phyloP scores from a whole-genome alignment of 768 basidiomycete genomes.

The Chalciporus chontae region DNA sequence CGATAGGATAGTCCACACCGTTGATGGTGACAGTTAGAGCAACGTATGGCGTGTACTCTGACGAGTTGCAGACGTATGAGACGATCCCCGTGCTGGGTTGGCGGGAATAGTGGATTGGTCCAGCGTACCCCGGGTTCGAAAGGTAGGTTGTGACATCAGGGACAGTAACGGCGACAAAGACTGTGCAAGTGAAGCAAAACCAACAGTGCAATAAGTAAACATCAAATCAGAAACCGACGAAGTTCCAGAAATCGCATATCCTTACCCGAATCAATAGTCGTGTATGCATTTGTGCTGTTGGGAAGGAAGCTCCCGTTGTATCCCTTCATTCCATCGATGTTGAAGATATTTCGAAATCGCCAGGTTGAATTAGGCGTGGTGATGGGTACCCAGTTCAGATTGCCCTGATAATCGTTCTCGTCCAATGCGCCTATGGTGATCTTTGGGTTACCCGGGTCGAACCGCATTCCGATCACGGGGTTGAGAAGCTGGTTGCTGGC shows the following conservation, averaged over 20 bases:
- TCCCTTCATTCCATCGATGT: slow-evolving; percentile 16
- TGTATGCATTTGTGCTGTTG: slow-evolving; percentile 4
- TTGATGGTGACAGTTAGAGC: slow-evolving; percentile 23
- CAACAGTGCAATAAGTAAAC: neutral
- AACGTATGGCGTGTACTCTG: slow-evolving; percentile 10
- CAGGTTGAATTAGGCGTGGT: slow-evolving; percentile 13
- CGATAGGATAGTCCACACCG: slow-evolving; percentile 24
- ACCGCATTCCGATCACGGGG: slow-evolving; percentile 19
- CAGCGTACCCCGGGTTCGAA: slow-evolving; percentile 5
- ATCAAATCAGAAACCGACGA: neutral
- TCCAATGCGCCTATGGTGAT: slow-evolving; percentile 27
- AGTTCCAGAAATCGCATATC: neutral
- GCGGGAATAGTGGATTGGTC: slow-evolving; percentile 12
- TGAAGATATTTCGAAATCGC: slow-evolving; percentile 5
- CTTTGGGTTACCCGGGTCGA: slow-evolving; percentile 24
- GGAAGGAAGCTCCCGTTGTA: slow-evolving; percentile 18
- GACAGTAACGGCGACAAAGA: slow-evolving; percentile 4
- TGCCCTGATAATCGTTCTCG: slow-evolving; percentile 18
- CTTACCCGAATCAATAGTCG: slow-evolving; percentile 11
- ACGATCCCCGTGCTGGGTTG: neutral
- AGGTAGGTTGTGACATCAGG: slow-evolving; percentile 9
- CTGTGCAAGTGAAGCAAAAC: neutral
- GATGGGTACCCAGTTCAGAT: slow-evolving; percentile 20
- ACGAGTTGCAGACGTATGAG: slow-evolving; percentile 18
- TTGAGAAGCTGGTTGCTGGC: slow-evolving; percentile 15